These are phyloP conservation scores for Forsythia viridissima DNA, from an alignment of 257 asterid species.

Conservation along the genomic window DNA sequence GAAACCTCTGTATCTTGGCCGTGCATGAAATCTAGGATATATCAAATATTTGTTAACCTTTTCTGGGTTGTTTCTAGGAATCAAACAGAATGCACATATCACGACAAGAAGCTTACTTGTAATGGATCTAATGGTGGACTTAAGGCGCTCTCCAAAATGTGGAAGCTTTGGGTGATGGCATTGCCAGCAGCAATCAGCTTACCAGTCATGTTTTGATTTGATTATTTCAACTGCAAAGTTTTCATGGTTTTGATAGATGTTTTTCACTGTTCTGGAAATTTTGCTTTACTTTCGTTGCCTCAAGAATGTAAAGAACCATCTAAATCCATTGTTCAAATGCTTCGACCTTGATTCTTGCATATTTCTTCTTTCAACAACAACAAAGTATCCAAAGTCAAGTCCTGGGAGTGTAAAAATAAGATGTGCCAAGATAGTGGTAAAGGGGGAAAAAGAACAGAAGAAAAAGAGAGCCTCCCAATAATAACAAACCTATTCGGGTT, in stretches of 20 bases:
- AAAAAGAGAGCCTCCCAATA: constrained; percentile 1
- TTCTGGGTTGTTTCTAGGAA: constrained; percentile 39
- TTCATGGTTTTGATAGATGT: neutral
- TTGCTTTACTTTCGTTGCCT: neutral
- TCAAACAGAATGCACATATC: constrained; percentile 59
- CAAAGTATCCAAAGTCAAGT: neutral
- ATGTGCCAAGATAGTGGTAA: neutral
- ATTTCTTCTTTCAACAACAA: neutral
- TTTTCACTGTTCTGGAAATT: constrained; percentile 1
- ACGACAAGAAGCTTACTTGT: constrained; percentile 45
- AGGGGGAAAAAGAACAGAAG: neutral
- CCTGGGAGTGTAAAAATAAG: neutral
- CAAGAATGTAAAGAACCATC: neutral
- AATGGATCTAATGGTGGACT: constrained; percentile 37
- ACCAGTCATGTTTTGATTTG: constrained; percentile 19
- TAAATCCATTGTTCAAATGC: neutral
- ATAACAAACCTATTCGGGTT: constrained; percentile 12
- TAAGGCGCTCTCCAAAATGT: constrained; percentile 18
- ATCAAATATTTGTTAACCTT: neutral
- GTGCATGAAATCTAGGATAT: neutral
- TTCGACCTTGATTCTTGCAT: neutral
- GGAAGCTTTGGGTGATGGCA: constrained; percentile 34
- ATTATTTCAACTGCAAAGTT: neutral
- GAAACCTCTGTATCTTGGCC: neutral
- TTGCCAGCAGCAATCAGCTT: constrained; percentile 31